These are phyloP conservation scores for Globisporangium parvum DNA, from an alignment of 352 stramenopile genomes.

Conservation along the genomic window DNA sequence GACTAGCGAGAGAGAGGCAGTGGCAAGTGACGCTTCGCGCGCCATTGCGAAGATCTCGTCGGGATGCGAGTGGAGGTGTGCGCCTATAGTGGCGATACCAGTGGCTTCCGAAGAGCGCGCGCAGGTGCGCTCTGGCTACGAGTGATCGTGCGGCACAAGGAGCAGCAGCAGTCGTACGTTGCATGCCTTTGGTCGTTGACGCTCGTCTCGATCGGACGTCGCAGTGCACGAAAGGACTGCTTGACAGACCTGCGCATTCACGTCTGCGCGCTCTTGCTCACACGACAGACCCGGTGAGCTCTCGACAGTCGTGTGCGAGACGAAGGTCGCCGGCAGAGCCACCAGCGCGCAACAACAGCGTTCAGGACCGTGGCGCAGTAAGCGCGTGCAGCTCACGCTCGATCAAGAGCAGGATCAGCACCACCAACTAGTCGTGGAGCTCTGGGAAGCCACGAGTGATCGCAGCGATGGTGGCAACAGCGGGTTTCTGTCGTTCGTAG, in stretches of 20 bases:
- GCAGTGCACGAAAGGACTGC: too few relatives aligned
- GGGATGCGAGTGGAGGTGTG: background rate
- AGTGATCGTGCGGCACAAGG: too few relatives aligned
- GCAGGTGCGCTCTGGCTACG: background rate
- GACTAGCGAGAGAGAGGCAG: too few relatives aligned
- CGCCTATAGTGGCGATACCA: background rate
- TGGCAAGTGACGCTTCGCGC: too few relatives aligned
- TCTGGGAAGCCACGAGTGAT: background rate
- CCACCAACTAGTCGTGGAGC: slow-evolving; percentile 3
- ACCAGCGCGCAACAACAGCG: background rate
- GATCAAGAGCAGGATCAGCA: background rate
- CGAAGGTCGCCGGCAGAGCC: background rate
- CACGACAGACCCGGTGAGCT: background rate
- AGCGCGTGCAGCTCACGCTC: background rate
- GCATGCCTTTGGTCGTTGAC: too few relatives aligned
- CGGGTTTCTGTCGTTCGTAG: slow-evolving; percentile 8
- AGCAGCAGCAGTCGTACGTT: too few relatives aligned
- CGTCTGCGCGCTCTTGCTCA: background rate
- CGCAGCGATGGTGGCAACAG: background rate
- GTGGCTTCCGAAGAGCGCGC: background rate
- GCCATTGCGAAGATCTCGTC: background rate
- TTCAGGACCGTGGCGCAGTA: slow-evolving; percentile 1
- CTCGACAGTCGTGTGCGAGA: background rate
- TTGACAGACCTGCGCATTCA: too few relatives aligned
- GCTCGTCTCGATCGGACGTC: too few relatives aligned